Evolutionary conservation across 163 green algal genomes (phyloP).

Genomic region (Scenedesmus sp.): DNA sequence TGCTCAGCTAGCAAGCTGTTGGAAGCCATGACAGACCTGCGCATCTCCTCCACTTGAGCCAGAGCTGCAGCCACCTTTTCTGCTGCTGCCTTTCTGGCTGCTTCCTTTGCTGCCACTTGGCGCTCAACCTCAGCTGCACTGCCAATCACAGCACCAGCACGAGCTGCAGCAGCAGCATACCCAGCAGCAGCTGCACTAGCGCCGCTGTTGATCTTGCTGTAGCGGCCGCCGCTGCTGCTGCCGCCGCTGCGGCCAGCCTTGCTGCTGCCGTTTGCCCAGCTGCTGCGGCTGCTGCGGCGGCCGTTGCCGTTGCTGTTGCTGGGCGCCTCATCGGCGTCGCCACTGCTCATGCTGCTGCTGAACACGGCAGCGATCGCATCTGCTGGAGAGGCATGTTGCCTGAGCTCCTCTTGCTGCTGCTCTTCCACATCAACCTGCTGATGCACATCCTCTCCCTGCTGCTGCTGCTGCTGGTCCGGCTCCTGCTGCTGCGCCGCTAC

Average conservation of each 20-base stretch:
- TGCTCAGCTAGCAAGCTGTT: constrained; percentile 36
- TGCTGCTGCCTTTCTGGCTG: constrained; percentile 33
- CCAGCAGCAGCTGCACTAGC: neutral
- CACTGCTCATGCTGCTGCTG: constrained; percentile 5
- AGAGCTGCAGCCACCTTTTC: constrained; percentile 45
- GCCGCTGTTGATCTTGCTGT: neutral
- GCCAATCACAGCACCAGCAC: neutral
- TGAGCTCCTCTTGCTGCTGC: neutral
- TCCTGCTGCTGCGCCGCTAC: neutral
- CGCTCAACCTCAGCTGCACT: constrained; percentile 2
- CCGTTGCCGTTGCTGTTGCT: neutral
- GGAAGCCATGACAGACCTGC: constrained; percentile 1
- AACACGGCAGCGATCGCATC: constrained; percentile 40
- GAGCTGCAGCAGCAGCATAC: neutral
- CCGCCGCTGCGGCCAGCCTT: constrained; percentile 8
- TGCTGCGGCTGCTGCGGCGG: constrained; percentile 4
- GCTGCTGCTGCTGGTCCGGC: neutral
- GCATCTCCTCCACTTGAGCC: constrained; percentile 48
- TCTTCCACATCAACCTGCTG: constrained; percentile 5
- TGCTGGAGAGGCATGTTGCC: neutral
- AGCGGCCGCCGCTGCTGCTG: neutral
- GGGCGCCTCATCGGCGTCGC: neutral
- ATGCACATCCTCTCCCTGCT: neutral
- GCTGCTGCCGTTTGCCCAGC: neutral
- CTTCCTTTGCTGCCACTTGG: constrained; percentile 36